phyloP scores from a whole-genome alignment of 169 alveolate genomes.

The Babesia bovis region DNA sequence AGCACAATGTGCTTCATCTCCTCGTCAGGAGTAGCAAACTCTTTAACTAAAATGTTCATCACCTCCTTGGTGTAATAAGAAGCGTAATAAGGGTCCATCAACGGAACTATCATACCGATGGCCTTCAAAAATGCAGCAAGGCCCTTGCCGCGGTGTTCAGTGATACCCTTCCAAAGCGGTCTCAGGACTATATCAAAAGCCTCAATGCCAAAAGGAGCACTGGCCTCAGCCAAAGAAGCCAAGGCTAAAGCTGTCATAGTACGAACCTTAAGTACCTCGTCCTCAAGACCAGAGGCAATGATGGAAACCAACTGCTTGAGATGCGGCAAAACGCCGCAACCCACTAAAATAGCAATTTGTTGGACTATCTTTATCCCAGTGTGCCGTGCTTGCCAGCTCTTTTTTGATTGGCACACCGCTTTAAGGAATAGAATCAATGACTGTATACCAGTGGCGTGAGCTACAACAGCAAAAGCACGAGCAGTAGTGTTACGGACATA shows the following conservation, averaged over 20 bases:
- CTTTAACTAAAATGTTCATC: constrained; percentile 94
- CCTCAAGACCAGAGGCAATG: constrained; percentile 95
- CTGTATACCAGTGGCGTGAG: constrained; percentile 98
- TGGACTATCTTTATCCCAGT: constrained; percentile 99
- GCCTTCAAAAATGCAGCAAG: constrained; percentile 98
- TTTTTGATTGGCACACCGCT: constrained; percentile 97
- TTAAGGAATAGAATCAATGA: constrained; percentile 94
- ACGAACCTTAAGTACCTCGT: constrained; percentile 93
- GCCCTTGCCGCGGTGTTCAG: constrained; percentile 95
- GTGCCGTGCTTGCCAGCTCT: constrained; percentile 98
- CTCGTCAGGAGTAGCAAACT: constrained; percentile 97
- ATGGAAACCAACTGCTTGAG: constrained; percentile 95
- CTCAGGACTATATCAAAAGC: constrained; percentile 96
- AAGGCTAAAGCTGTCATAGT: constrained; percentile 98
- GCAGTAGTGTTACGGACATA: constrained; percentile 97
- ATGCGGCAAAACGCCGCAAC: constrained; percentile 98
- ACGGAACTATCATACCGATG: constrained; percentile 92
- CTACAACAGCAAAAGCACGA: constrained; percentile 99
- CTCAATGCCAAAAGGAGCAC: constrained; percentile 99
- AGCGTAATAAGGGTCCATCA: constrained; percentile 99
- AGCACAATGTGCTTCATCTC: constrained; percentile 97
- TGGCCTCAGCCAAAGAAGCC: constrained; percentile 99
- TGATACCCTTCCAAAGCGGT: constrained; percentile 98
- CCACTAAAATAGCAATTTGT: constrained; percentile 96
- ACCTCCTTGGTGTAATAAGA: constrained; percentile 95